These are phyloP conservation scores for Plasmodium relictum DNA, from an alignment of 169 alveolate genomes.

Conservation along the genomic window DNA sequence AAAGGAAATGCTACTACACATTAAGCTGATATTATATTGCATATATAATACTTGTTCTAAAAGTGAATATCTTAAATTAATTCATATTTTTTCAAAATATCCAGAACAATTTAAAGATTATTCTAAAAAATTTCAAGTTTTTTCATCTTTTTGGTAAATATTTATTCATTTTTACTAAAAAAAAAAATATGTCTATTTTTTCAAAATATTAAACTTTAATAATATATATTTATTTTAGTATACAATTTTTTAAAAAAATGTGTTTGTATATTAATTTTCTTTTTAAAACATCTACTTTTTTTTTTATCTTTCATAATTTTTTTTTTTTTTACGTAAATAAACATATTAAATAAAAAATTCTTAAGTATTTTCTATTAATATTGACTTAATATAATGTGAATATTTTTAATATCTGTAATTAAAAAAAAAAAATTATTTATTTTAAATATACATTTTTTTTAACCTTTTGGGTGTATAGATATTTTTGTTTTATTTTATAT, in stretches of 20 bases:
- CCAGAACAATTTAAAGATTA: conserved; percentile 37
- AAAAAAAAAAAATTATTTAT: no score
- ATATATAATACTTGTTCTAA: conserved; percentile 6
- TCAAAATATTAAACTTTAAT: not conserved
- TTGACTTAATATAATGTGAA: no score
- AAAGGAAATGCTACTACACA: conserved; percentile 28
- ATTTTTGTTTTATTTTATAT: not conserved
- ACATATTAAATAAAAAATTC: not conserved
- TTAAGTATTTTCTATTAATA: no score
- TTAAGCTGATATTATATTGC: conserved; percentile 48
- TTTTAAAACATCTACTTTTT: no score
- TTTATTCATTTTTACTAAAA: no score
- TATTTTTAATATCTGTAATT: no score
- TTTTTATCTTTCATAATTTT: no score
- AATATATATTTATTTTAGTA: no score
- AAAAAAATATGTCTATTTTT: conserved; percentile 1
- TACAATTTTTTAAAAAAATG: no score
- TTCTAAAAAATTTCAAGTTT: conserved; percentile 39
- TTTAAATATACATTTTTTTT: no score
- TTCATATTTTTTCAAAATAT: conserved; percentile 33
- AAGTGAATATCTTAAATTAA: conserved; percentile 19
- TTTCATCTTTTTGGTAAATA: conserved; percentile 18
- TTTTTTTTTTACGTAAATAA: not conserved
- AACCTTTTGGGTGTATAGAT: not conserved
- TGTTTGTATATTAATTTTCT: no score